Evolutionary conservation across 2,329 filamentous ascomycete species (phyloP).

Genomic region (Albophoma yamanashiensis): DNA sequence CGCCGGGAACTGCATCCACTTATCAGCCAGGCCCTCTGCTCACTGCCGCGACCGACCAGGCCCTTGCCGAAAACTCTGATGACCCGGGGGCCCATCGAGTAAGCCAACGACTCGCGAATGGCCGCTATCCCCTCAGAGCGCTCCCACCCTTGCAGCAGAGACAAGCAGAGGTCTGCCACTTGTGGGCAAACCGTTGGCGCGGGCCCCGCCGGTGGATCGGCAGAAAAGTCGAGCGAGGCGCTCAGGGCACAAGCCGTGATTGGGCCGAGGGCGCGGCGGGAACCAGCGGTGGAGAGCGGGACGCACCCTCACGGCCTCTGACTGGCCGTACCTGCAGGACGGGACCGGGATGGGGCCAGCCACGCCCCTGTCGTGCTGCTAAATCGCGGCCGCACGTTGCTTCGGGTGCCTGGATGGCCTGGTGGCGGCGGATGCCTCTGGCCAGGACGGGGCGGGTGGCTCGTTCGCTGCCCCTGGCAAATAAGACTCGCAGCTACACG

Average conservation of each 20-base stretch:
- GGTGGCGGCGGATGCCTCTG: neutral
- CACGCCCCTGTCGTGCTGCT: neutral
- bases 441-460: neutral
- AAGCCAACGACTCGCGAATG: neutral
- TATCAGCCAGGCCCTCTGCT: neutral
- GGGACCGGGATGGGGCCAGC: neutral
- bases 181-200: neutral
- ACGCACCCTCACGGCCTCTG: conserved; percentile 1
- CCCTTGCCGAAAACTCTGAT: neutral
- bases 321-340: conserved; percentile 11
- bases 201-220: neutral
- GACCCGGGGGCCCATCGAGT: neutral
- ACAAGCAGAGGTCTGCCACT: neutral
- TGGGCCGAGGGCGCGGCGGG: conserved; percentile 4
- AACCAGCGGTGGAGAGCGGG: conserved; percentile 5
- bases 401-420: neutral
- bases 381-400: neutral
- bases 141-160: neutral
- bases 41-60: neutral
- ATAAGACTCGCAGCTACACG: neutral
- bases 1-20: neutral
- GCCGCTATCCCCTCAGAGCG: neutral
- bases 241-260: conserved; percentile 9
- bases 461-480: neutral
- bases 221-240: neutral